A percentile compares a stretch with the other conserved stretches of the same genome.
These are phyloP conservation scores for Aspergillus versicolor DNA, from an alignment of 2,329 filamentous ascomycete species.

Conservation along the genomic window DNA sequence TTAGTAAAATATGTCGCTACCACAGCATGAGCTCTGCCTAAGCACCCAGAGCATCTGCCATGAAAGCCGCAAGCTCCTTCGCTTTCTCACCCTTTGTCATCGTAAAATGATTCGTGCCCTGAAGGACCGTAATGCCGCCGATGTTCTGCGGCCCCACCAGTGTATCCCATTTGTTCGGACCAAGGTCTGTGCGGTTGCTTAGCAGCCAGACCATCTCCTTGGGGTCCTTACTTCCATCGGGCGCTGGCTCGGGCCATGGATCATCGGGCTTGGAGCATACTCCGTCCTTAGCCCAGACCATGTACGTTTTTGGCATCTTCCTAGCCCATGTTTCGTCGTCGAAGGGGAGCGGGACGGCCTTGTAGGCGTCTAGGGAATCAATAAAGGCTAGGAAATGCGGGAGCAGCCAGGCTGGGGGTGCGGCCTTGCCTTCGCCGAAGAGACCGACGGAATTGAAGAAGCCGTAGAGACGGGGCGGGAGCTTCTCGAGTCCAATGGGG, in stretches of 20 bases:
- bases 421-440: constrained; percentile 46
- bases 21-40: not conserved
- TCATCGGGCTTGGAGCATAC: constrained; percentile 45
- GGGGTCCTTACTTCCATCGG: constrained; percentile 42
- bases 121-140: constrained; percentile 32
- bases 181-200: constrained; percentile 49
- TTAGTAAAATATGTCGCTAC: too few species aligned
- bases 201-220: constrained; percentile 51
- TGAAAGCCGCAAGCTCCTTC: constrained; percentile 30
- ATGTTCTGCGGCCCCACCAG: constrained; percentile 42
- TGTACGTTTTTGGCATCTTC: constrained; percentile 42
- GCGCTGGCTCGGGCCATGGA: constrained; percentile 39
- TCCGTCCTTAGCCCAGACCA: constrained; percentile 51
- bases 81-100: constrained; percentile 32
- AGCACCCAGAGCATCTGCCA: constrained; percentile 24
- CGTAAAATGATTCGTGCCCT: constrained; percentile 38
- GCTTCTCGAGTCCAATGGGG: constrained; percentile 66
- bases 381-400: constrained; percentile 54
- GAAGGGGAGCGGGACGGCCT: constrained; percentile 32
- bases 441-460: constrained; percentile 51
- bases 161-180: constrained; percentile 49
- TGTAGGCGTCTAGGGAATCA: constrained; percentile 48
- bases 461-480: constrained; percentile 56
- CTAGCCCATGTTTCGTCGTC: constrained; percentile 27
- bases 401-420: constrained; percentile 50